Evolutionary conservation across 345 rosid species (phyloP), one percentile per base, ranked within the genome.

Genomic region (Salix koriyanagi): DNA sequence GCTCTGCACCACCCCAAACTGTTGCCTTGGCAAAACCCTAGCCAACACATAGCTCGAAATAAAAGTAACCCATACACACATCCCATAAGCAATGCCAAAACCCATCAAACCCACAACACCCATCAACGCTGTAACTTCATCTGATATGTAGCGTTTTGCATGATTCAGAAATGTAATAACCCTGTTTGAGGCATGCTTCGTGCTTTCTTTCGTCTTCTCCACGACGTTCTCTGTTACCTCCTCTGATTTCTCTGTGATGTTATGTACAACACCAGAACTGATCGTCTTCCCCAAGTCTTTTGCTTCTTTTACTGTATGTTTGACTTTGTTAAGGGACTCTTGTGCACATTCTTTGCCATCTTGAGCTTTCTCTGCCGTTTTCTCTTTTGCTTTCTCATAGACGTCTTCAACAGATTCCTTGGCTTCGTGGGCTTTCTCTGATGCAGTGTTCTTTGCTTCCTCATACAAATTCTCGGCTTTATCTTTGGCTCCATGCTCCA

Each of bases 1-100:
- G 85, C 99, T 91, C 86, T 91, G 99, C 46, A 89, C 88, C 70
- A 89, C 68, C 3, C 90, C 96, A 41, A 93, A 91, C 83, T 90
- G 96, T 50, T 87, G 91, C 77, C 90, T 87, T 3, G 96, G 89
- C 76, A 93, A 50, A 44, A 81, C 78, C 21, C 79, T 65, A 0
- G 89, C 87, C 42, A 95, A 62, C 28, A 90, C 86, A 70, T 89
- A 80, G 82, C 93, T 89, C 2, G 96, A 91, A 14, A 88, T 66
- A 76, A 95, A 91, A 41, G 97, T 88, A 6, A 95, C 91, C 97
- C 99, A 95, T 54, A 87, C 81, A 70, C 90, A 78, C 84, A 80
- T 85, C 74, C 99, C 98, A 70, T 85, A 93, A 2, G 91, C 90
- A 1, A 84, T 79, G 0, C 89, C 80, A 1, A 89, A 87, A 10